Conservation (phyloP, 805 yeast species). For the Starmerella ratchasimensis region DNA sequence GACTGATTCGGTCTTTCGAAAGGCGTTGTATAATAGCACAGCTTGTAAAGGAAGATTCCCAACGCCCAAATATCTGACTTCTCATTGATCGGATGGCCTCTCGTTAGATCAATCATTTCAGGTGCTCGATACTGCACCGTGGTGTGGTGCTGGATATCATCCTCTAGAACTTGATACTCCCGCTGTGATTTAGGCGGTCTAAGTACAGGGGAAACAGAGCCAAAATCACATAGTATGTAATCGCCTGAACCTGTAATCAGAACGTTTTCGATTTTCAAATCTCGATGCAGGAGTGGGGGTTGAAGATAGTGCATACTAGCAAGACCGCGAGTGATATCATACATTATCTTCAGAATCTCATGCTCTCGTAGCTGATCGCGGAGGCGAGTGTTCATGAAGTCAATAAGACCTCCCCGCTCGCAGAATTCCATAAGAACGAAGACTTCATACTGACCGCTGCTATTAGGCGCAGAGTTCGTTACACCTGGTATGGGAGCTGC, state of each 20-base stretch:
- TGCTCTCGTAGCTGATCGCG: constrained; percentile 61
- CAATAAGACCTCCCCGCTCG: constrained; percentile 67
- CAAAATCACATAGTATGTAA: constrained; percentile 87
- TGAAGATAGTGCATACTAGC: constrained; percentile 66
- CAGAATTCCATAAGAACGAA: constrained; percentile 87
- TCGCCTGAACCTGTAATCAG: constrained; percentile 51
- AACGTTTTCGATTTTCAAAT: constrained; percentile 88
- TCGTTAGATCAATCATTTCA: constrained; percentile 83
- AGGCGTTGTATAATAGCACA: constrained; percentile 88
- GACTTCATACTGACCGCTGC: constrained; percentile 57
- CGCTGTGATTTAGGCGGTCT: constrained; percentile 63
- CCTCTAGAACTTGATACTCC: constrained; percentile 62
- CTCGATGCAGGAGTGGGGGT: constrained; percentile 73
- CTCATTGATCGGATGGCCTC: constrained; percentile 76
- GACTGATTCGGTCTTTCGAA: constrained; percentile 56
- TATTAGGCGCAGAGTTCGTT: constrained; percentile 16
- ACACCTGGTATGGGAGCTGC: too few species aligned
- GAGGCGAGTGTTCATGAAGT: constrained; percentile 77
- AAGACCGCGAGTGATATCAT: constrained; percentile 65
- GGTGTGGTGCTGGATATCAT: constrained; percentile 78
- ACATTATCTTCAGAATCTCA: constrained; percentile 73
- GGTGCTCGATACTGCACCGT: constrained; percentile 94
- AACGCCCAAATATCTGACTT: constrained; percentile 94
- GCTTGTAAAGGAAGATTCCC: constrained; percentile 79
- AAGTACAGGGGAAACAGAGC: constrained; percentile 62